These are phyloP conservation scores for Acacia confusa DNA, from an alignment of 306 rosid genomes.

Conservation along the genomic window DNA sequence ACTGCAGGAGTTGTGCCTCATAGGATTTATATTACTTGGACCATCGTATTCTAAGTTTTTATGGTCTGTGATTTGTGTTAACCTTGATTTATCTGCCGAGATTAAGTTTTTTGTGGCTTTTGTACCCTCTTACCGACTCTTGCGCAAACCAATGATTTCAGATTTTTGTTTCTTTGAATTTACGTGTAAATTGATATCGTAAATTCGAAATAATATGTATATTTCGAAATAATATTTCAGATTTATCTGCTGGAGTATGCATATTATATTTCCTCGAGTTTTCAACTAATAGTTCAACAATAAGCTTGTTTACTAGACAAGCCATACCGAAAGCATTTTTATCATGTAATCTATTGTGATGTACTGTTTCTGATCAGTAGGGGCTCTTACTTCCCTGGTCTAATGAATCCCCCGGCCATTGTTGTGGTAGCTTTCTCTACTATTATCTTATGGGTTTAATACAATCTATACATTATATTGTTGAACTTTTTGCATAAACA, in stretches of 20 bases:
- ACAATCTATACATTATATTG: background rate
- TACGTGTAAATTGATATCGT: background rate
- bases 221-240: no score
- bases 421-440: background rate
- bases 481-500: background rate
- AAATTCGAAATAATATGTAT: background rate
- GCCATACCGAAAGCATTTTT: background rate
- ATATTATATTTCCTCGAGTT: no score
- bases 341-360: background rate
- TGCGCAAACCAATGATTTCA: background rate
- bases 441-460: background rate
- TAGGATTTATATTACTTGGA: constrained; percentile 6
- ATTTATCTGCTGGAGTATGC: no score
- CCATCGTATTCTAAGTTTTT: background rate
- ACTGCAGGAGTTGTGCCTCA: background rate
- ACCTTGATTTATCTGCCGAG: background rate
- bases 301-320: background rate
- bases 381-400: background rate
- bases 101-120: background rate
- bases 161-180: background rate
- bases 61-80: background rate
- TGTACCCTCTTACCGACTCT: background rate
- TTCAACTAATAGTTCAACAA: no score
- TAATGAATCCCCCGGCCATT: background rate
- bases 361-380: background rate